Evolutionary conservation across 2,329 filamentous ascomycete species (phyloP), one percentile per base, ranked within the genome.

Genomic region (Diaporthe australafricana): DNA sequence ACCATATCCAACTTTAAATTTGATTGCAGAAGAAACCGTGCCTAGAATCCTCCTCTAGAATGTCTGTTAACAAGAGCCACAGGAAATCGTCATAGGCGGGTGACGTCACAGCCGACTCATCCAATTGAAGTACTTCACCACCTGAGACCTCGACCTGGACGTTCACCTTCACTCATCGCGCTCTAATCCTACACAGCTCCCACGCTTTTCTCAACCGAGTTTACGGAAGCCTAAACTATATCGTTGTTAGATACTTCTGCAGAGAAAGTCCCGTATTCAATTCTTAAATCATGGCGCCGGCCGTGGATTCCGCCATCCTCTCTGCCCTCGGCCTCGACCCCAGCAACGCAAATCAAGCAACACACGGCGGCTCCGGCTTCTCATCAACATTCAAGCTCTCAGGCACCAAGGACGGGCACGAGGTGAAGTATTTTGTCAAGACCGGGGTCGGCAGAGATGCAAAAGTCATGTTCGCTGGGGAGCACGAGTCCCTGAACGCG

Each of bases 401-500:
- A 3, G 76, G 75, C 30, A 72, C 69, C 25, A 77, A 75, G 20
- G 72, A 77, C 2, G 76, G 72, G 30, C 55, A 73, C 50, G 71
- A 72, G 17, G 68, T 74, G n/a, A 72, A 71, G 25, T 95, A 88
- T 77, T 96, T 95, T 79, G 88, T 95, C 81, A 95, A 96, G 81
- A 93, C 87, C 0, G 91, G 90, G 0, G 82, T 80, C 5, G 92
- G 91, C 0, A 78, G 83, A 3, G 87, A 88, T 22, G 88, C 92
- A 0, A 87, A 89, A 57, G 75, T 86, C 45, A 95, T 95, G 93
- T 95, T 95, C 78, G 83, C 85, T 81, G 94, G 95, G 73, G 96
- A 98, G 82, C 92, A 94, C 79, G 89, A 89, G 63, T 97, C 94
- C 3, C 89, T 98, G 69, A 95, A 95, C 78, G 93, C 94, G 68